Evolutionary conservation across 1,139 yeast species (phyloP).

Genomic region (Yarrowia galli): DNA sequence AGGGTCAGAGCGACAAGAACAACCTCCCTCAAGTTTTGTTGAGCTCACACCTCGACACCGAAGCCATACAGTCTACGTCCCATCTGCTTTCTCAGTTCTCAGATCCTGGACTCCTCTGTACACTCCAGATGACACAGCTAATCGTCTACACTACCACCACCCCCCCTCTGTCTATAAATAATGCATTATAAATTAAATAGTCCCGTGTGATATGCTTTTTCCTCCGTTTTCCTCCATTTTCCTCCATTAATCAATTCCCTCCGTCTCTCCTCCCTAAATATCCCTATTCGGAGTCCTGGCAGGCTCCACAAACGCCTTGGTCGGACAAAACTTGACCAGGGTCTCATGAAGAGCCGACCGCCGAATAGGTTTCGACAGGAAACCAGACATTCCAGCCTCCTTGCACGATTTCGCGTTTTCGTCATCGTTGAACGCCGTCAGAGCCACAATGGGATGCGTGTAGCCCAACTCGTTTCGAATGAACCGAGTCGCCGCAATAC

Average conservation of each 20-base stretch:
- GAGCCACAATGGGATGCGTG: slow-evolving; percentile 81
- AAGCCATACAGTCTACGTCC: too few relatives aligned
- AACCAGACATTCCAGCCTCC: slow-evolving; percentile 33
- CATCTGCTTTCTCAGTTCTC: too few relatives aligned
- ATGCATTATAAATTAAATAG: slow-evolving; percentile 25
- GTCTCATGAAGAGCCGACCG: slow-evolving; percentile 32
- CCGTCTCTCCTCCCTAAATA: neutral
- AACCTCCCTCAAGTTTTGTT: too few relatives aligned
- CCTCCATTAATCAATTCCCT: neutral
- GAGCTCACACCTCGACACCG: too few relatives aligned
- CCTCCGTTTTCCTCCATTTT: neutral
- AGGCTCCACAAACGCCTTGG: slow-evolving; percentile 38
- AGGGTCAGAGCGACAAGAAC: too few relatives aligned
- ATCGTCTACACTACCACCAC: neutral
- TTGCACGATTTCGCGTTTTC: slow-evolving; percentile 55
- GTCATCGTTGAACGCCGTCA: slow-evolving; percentile 94
- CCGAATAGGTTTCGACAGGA: slow-evolving; percentile 29
- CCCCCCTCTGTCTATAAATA: slow-evolving; percentile 4
- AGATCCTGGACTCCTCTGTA: too few relatives aligned
- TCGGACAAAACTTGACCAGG: slow-evolving; percentile 35
- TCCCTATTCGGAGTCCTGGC: slow-evolving; percentile 31
- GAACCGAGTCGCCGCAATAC: slow-evolving; percentile 77
- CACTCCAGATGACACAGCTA: too few relatives aligned
- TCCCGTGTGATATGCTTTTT: slow-evolving; percentile 13
- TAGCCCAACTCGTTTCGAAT: slow-evolving; percentile 72